Evolutionary conservation across 352 stramenopile species (phyloP), one percentile per base, ranked within the genome.

Genomic region (Globisporangium heterothallicum): DNA sequence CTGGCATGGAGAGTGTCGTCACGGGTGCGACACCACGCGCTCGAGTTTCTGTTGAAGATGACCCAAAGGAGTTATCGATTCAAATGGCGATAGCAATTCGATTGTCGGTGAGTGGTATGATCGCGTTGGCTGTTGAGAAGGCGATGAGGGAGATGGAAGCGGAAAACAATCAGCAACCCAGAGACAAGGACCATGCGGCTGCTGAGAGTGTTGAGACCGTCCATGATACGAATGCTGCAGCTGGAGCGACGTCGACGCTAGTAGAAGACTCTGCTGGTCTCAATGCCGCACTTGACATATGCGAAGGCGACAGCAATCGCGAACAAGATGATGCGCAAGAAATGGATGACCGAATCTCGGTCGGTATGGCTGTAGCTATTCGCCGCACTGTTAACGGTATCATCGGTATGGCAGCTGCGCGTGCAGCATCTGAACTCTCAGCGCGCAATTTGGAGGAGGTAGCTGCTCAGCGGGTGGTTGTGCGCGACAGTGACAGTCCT

Each of bases 81-180:
- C 59, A 66, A 53, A 78, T 72, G 66, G 66, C 61, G n/a, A 72
- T 78, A 45, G 68, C 72, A 18, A 70, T 78, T 36, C 59, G 66
- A 35, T 68, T 56, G 48, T 66, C 66, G 10, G 64, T 82, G 12
- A 65, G 67, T 29, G 66, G 60, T 2, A 66, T 82, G 38, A 64
- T 82, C 36, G 60, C 63, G n/a, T 38, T 78, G 7, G 66, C 63
- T 25, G 59, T 74, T 16, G 63, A 74, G 27, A 68, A 71, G 25
- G 51, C 63, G 12, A 49, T 73, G n/a, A 21, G 47, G 22, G 49
- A 53, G 18, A 55, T 44, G 36, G 27, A 56, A 27, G n/a, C 50
- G 13, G 45, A n/a, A 3, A 45, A 24, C 6, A 29, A 27, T 21
- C 18, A 42, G 10, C 27, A 51, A 25, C 26, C 21, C 24, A 25